Conservation (phyloP, 2,329 filamentous ascomycete species). For the Hymenoscyphus albidus region DNA sequence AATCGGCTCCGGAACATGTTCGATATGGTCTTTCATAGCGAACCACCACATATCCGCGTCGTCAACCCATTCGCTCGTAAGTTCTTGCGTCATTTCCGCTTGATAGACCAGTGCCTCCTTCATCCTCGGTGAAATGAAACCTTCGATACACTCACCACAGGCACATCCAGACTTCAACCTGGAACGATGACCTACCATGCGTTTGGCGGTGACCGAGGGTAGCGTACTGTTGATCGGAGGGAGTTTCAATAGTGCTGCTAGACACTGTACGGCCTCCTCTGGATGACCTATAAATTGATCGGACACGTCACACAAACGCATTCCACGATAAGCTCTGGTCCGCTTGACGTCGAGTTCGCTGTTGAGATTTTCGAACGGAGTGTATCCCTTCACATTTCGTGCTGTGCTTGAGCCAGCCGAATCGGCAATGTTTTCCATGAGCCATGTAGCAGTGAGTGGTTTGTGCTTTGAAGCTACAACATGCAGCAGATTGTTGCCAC, state of each 20-base stretch:
- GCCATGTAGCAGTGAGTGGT: constrained; percentile 24
- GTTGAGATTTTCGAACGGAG: constrained; percentile 35
- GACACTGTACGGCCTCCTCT: constrained; percentile 29
- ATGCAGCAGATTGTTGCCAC: constrained; percentile 22
- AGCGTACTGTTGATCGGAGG: neutral
- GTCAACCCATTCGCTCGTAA: constrained; percentile 20
- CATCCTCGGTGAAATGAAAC: constrained; percentile 40
- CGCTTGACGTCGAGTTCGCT: constrained; percentile 32
- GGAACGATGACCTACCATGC: neutral
- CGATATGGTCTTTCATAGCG: neutral
- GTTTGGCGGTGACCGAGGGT: neutral
- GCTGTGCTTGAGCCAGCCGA: constrained; percentile 17
- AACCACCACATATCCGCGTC: constrained; percentile 21
- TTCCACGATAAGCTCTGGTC: constrained; percentile 21
- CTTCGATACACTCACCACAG: constrained; percentile 37
- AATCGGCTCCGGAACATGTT: constrained; percentile 28
- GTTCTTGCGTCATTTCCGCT: constrained; percentile 29
- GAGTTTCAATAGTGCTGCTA: constrained; percentile 23
- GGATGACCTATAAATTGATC: constrained; percentile 36
- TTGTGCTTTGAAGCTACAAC: constrained; percentile 18
- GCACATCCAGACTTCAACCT: constrained; percentile 38
- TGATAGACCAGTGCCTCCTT: constrained; percentile 31
- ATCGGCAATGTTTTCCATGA: constrained; percentile 28
- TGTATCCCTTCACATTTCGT: constrained; percentile 35
- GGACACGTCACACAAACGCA: constrained; percentile 21